These are phyloP conservation scores for Pythium sp. DNA, from an alignment of 352 stramenopile species.

Conservation along the genomic window DNA sequence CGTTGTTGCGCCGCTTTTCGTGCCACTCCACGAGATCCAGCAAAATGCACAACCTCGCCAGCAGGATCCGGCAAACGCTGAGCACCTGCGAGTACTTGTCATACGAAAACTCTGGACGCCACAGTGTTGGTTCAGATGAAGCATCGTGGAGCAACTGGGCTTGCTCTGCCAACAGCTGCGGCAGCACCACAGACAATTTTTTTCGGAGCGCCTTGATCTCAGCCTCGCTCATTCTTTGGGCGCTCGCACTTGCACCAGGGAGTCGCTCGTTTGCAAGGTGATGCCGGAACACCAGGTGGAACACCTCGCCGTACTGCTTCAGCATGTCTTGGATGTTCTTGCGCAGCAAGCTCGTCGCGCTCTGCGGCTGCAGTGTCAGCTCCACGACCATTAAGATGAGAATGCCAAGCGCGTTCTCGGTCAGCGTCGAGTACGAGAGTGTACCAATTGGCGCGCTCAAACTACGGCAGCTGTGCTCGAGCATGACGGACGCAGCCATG, in stretches of 20 bases:
- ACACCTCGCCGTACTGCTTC: conserved; percentile 34
- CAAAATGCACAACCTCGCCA: conserved; percentile 56
- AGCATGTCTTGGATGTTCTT: conserved; percentile 57
- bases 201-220: conserved; percentile 39
- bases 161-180: conserved; percentile 41
- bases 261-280: conserved; percentile 34
- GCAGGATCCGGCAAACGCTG: conserved; percentile 41
- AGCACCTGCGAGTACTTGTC: conserved; percentile 50
- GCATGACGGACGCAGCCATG: conserved; percentile 56
- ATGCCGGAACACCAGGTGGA: conserved; percentile 48
- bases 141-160: conserved; percentile 51
- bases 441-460: background rate
- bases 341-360: conserved; percentile 45
- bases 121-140: conserved; percentile 47
- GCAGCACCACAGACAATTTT: conserved; percentile 33
- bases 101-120: conserved; percentile 50
- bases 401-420: conserved; percentile 18
- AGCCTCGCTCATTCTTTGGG: conserved; percentile 19
- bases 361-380: conserved; percentile 41
- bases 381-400: conserved; percentile 66
- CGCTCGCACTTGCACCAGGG: background rate
- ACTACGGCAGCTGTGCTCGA: conserved; percentile 11
- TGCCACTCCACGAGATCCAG: conserved; percentile 69
- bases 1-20: conserved; percentile 24
- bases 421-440: conserved; percentile 9